Evolutionary conservation across 1,284 basidiomycete genomes (phyloP).

Genomic region (Sporisorium reilianum): DNA sequence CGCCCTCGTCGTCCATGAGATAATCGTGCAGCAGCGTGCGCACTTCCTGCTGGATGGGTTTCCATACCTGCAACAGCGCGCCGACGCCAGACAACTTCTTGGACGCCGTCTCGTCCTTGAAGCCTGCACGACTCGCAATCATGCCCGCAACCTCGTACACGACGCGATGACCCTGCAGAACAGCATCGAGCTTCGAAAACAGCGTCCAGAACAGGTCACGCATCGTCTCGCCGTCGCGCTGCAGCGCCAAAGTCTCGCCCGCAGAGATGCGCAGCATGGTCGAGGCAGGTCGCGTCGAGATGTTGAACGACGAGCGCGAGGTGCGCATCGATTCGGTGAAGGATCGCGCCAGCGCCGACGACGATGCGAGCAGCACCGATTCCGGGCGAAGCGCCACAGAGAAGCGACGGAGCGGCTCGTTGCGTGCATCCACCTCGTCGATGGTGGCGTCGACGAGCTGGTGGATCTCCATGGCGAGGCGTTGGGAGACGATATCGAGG

Average conservation of each 20-base stretch:
- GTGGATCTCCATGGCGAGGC: slow-evolving; percentile 86
- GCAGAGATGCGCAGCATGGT: slow-evolving; percentile 52
- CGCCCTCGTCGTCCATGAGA: slow-evolving; percentile 87
- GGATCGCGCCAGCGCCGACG: slow-evolving; percentile 46
- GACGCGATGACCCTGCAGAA: slow-evolving; percentile 91
- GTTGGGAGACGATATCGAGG: slow-evolving; percentile 85
- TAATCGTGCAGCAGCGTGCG: slow-evolving; percentile 89
- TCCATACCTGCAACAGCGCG: slow-evolving; percentile 85
- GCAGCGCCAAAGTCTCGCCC: slow-evolving; percentile 57
- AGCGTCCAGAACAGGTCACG: slow-evolving; percentile 97
- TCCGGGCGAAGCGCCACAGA: slow-evolving; percentile 77
- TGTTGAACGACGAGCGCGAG: slow-evolving; percentile 50
- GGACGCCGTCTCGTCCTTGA: slow-evolving; percentile 47
- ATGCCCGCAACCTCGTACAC: slow-evolving; percentile 81
- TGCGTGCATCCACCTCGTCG: slow-evolving; percentile 83
- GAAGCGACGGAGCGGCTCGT: slow-evolving; percentile 70
- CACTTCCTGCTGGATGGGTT: slow-evolving; percentile 84
- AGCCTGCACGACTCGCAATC: slow-evolving; percentile 53
- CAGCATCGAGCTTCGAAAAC: slow-evolving; percentile 94
- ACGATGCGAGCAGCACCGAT: slow-evolving; percentile 69
- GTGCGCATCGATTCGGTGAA: slow-evolving; percentile 50
- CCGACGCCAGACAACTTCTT: slow-evolving; percentile 42
- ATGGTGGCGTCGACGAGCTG: slow-evolving; percentile 86
- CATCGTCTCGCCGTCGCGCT: slow-evolving; percentile 66
- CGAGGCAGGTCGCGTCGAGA: slow-evolving; percentile 29